Evolutionary conservation across 2,329 filamentous ascomycete species (phyloP).

Genomic region (Daldinia sp.): DNA sequence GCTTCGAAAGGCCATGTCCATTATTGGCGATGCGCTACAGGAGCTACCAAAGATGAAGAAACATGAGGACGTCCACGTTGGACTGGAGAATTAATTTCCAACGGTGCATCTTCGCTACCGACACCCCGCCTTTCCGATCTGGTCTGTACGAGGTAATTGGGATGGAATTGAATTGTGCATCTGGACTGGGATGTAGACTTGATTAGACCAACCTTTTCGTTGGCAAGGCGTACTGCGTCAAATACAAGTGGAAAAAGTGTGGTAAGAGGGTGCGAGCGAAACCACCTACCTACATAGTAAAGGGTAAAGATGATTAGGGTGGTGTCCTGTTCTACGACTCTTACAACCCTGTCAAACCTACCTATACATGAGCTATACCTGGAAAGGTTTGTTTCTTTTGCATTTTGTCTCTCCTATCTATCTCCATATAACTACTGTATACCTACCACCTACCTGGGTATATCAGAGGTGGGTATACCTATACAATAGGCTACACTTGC

Average conservation of each 20-base stretch:
- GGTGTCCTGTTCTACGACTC: constrained; percentile 18
- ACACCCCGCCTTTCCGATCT: constrained; percentile 25
- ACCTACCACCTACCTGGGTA: no score
- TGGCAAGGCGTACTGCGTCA: constrained; percentile 30
- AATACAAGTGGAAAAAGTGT: constrained; percentile 38
- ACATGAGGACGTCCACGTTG: constrained; percentile 45
- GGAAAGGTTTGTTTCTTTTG: constrained; percentile 17
- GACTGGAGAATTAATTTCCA: constrained; percentile 40
- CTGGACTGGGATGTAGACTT: constrained; percentile 23
- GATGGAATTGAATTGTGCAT: constrained; percentile 9
- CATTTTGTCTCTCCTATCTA: neutral
- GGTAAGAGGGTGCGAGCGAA: constrained; percentile 40
- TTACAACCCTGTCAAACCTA: constrained; percentile 32
- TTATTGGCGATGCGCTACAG: constrained; percentile 81
- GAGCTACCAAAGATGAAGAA: constrained; percentile 76
- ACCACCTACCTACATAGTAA: constrained; percentile 29
- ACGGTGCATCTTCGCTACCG: constrained; percentile 12
- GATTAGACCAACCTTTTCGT: constrained; percentile 21
- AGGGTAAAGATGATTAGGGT: constrained; percentile 28
- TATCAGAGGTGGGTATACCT: no score
- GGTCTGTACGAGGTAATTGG: constrained; percentile 17
- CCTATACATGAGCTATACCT: constrained; percentile 16
- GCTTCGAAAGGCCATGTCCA: constrained; percentile 77
- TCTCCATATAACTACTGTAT: neutral
- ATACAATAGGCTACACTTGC: no score